Conservation (phyloP, 495 filamentous ascomycete species). For the Xylaria castorea region DNA sequence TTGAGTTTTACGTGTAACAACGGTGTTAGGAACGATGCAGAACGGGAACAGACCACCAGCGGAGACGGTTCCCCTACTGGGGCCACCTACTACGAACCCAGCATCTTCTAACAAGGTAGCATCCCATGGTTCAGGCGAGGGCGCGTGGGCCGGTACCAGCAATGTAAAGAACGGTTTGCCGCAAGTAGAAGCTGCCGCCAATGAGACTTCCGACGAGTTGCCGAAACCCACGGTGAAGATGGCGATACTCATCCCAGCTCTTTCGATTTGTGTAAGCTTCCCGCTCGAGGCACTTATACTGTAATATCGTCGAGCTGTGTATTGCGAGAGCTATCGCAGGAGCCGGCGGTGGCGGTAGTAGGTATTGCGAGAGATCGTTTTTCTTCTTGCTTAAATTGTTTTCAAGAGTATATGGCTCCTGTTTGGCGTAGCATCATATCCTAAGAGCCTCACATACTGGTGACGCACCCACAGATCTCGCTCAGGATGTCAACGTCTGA, state of each 20-base stretch:
- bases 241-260: slow-evolving; percentile 61
- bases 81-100: slow-evolving; percentile 4
- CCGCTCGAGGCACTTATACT: neutral
- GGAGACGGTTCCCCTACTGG: slow-evolving; percentile 39
- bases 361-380: neutral
- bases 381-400: neutral
- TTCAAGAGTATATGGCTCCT: neutral
- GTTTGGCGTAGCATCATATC: neutral
- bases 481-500: neutral
- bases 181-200: neutral
- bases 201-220: neutral
- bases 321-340: slow-evolving; percentile 68
- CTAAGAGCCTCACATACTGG: neutral
- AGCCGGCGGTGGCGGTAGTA: slow-evolving; percentile 75
- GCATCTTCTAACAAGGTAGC: slow-evolving; percentile 24
- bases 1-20: neutral
- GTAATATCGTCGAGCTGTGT: slow-evolving; percentile 72
- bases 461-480: neutral
- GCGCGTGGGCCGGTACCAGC: slow-evolving; percentile 14
- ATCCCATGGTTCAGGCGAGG: slow-evolving; percentile 19
- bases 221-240: slow-evolving; percentile 46
- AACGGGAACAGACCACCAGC: neutral
- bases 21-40: neutral
- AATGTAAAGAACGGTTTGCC: slow-evolving; percentile 19
- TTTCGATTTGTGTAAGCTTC: slow-evolving; percentile 60